These are phyloP conservation scores for Ceratocystis cacaofunesta DNA, from an alignment of 2,329 filamentous ascomycete genomes.

Conservation along the genomic window DNA sequence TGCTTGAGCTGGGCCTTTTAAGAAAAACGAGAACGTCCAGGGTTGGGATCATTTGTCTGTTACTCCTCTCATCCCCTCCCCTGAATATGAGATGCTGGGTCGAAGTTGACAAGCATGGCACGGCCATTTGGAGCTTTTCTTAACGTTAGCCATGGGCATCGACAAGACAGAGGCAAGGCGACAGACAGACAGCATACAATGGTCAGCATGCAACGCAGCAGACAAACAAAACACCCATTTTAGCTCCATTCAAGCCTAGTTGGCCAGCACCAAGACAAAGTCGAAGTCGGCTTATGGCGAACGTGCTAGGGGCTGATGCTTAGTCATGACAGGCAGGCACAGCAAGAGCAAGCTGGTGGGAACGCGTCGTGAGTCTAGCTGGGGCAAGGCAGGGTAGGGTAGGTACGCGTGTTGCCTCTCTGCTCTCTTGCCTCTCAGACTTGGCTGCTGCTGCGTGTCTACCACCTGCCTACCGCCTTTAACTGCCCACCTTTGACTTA, in stretches of 20 bases:
- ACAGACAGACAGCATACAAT: neutral
- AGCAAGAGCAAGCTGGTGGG: neutral
- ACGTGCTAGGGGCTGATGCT: neutral
- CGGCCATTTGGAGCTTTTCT: slow-evolving; percentile 10
- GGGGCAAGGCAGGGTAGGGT: neutral
- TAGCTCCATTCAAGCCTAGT: neutral
- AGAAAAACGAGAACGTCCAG: neutral
- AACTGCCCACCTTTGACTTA: neutral
- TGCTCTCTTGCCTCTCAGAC: neutral
- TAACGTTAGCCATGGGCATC: neutral
- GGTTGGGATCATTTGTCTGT: slow-evolving; percentile 6
- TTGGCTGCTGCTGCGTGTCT: neutral
- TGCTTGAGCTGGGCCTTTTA: neutral
- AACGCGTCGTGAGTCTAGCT: neutral
- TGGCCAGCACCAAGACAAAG: too few relatives aligned
- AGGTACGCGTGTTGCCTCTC: neutral
- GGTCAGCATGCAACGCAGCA: neutral
- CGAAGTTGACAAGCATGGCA: slow-evolving; percentile 14
- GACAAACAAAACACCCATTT: neutral
- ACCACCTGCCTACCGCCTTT: neutral
- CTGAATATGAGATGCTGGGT: slow-evolving; percentile 9
- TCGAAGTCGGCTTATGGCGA: too few relatives aligned
- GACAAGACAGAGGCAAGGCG: neutral
- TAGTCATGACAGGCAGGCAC: neutral
- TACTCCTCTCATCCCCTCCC: neutral